Conservation (phyloP, 2,329 filamentous ascomycete genomes). For the Neofusicoccum laricinum region DNA sequence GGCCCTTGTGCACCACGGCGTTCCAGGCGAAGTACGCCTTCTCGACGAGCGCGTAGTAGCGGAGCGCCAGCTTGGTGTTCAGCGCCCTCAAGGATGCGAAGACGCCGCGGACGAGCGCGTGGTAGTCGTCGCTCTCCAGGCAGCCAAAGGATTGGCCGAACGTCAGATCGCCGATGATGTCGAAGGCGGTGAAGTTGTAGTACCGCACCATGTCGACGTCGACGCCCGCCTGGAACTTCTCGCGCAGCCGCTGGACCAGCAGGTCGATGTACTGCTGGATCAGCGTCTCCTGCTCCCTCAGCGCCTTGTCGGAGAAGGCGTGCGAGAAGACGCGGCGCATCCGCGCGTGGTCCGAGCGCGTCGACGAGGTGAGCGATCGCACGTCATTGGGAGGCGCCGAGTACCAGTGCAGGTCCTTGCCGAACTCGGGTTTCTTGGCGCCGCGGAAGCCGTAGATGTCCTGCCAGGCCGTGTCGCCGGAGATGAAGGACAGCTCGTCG, state of each 20-base stretch:
- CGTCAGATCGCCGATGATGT: constrained; percentile 26
- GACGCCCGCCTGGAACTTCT: constrained; percentile 29
- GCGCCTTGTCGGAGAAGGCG: constrained; percentile 40
- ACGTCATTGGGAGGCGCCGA: constrained; percentile 30
- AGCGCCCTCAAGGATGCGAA: constrained; percentile 8
- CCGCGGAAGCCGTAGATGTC: constrained; percentile 34
- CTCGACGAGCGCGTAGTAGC: constrained; percentile 34
- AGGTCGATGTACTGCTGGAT: constrained; percentile 40
- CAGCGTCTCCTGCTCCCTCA: constrained; percentile 40
- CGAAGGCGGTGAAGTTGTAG: constrained; percentile 27
- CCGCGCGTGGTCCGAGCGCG: constrained; percentile 38
- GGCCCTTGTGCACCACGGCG: background rate
- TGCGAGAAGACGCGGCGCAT: constrained; percentile 39
- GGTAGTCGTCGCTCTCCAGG: constrained; percentile 18
- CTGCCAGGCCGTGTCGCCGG: constrained; percentile 40
- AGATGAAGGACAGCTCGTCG: constrained; percentile 43
- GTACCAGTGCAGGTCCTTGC: constrained; percentile 31
- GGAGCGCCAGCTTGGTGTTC: constrained; percentile 23
- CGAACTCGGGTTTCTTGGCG: constrained; percentile 21
- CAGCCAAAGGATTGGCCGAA: constrained; percentile 27
- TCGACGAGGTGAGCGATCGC: constrained; percentile 36
- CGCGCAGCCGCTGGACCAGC: constrained; percentile 38
- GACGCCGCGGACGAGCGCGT: background rate
- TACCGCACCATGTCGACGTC: constrained; percentile 34
- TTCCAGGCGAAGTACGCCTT: constrained; percentile 30